Conservation (phyloP, 106 monocot genomes). For the Ottelia alismoides region DNA sequence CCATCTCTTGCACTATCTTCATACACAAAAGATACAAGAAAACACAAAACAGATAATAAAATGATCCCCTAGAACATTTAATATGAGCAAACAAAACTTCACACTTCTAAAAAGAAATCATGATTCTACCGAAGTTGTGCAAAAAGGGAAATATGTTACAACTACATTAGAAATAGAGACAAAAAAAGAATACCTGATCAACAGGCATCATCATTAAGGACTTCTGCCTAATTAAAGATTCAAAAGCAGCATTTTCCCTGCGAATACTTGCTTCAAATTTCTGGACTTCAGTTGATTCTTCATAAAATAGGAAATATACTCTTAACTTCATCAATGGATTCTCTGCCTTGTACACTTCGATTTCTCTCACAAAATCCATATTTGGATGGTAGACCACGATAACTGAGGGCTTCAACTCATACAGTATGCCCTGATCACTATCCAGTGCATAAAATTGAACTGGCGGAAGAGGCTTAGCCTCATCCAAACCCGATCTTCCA, state of each 20-base stretch:
- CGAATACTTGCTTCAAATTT: constrained; percentile 92
- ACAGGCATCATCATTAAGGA: constrained; percentile 96
- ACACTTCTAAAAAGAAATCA: too few relatives aligned
- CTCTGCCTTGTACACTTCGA: constrained; percentile 93
- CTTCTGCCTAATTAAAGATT: constrained; percentile 97
- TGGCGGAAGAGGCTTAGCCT: constrained; percentile 53
- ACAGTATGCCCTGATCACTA: constrained; percentile 49
- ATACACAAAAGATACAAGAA: too few relatives aligned
- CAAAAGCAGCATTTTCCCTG: constrained; percentile 87
- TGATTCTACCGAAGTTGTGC: too few relatives aligned
- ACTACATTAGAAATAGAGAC: too few relatives aligned
- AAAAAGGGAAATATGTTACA: too few relatives aligned
- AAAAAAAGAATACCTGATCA: constrained; percentile 47
- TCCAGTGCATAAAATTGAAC: constrained; percentile 94
- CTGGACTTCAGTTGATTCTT: constrained; percentile 87
- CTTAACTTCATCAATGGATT: constrained; percentile 69
- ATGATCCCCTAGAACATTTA: too few relatives aligned
- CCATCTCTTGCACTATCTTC: too few relatives aligned
- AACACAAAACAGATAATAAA: too few relatives aligned
- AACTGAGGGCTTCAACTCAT: constrained; percentile 66
- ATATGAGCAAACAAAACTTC: too few relatives aligned
- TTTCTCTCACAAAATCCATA: constrained; percentile 82
- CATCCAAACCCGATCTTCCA: constrained; percentile 3
- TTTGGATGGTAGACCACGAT: constrained; percentile 96
- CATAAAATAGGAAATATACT: constrained; percentile 95